Conservation (phyloP, 495 filamentous ascomycete genomes). For the Aspergillus ostianus region DNA sequence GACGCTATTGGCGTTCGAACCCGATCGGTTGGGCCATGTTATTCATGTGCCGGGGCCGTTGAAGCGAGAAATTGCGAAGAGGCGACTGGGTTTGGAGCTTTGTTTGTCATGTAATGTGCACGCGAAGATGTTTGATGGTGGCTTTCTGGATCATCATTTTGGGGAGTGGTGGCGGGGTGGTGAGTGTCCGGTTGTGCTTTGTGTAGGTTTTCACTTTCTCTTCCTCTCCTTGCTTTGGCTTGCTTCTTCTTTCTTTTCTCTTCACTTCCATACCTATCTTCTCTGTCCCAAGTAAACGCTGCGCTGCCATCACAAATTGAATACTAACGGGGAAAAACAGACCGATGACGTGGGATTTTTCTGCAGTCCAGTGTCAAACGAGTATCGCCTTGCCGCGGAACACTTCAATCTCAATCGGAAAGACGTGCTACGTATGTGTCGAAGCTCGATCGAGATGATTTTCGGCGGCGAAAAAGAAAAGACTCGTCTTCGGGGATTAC, state of each 20-base stretch:
- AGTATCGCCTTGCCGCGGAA: conserved; percentile 70
- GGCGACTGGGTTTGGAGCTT: conserved; percentile 65
- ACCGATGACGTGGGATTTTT: conserved; percentile 90
- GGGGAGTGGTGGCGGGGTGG: conserved; percentile 57
- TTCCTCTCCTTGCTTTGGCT: conserved; percentile 7
- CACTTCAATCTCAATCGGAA: conserved; percentile 60
- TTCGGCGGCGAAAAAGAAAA: conserved; percentile 66
- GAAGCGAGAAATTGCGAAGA: conserved; percentile 52
- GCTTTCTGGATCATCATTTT: conserved; percentile 71
- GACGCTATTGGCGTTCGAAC: conserved; percentile 60
- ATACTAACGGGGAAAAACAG: conserved; percentile 33
- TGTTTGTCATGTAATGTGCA: conserved; percentile 82
- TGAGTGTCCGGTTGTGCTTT: conserved; percentile 54
- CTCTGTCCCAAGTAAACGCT: neutral
- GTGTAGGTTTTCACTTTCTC: conserved; percentile 45
- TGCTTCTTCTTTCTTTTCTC: neutral
- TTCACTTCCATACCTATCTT: conserved; percentile 3
- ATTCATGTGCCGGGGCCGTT: conserved; percentile 64
- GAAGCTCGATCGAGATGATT: conserved; percentile 57
- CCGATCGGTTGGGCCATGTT: conserved; percentile 76
- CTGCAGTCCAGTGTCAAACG: conserved; percentile 73
- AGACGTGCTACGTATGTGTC: conserved; percentile 57
- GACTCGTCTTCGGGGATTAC: conserved; percentile 48
- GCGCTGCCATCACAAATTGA: neutral
- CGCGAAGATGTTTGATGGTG: conserved; percentile 67